Base-by-base conservation (phyloP, 169 alveolate genomes). In the Plasmodium billcollinsi region DNA sequence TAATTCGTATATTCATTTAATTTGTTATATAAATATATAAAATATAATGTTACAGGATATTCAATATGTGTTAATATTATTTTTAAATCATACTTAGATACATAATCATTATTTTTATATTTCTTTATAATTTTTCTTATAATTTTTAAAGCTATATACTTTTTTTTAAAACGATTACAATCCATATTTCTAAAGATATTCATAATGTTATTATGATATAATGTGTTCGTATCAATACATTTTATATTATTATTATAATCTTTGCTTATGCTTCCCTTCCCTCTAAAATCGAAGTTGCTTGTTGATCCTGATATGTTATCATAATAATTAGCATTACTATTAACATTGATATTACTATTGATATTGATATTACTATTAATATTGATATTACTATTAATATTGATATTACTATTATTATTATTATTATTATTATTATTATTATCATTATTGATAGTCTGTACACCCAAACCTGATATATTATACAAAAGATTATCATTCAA, bases 11-110 rank as follows among this genome's bases (percentile, higher is more conserved):
- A 54, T 21, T 80, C 76, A 8, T 39, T 54, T 54, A 80, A 80
- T 21, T 80, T 80, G 7, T 58, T 58, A 54, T 54, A 67, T 24
- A 80, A 26, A 39, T 80, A 80, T 0, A 80, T 58, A 67, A 67
- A 80, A 71, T 80, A 80, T 8, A 80, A 47, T 0, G 90, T 80
- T 2, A 80, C 0, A 0, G 90, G 90, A 39, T 39, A 80, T 54
- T 80, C 90, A 12, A 80, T 80, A 21, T 80, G 90, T 26, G 90
- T 80, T 6, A 80, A 39, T n/a, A 80, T 67, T 18, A 80, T 80
- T 66, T 80, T 80, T 3, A 80, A 15, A n/a, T 80, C 90, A 67
- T 67, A 80, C 14, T 80, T 80, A 0, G 83, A 18, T 4, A 69
- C 83, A 52, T 80, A 80, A 12, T 69, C 90, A 62, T 80, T 80